Evolutionary conservation across 208 protist genomes (phyloP).

Genomic region (Balamuthia mandrillaris): DNA sequence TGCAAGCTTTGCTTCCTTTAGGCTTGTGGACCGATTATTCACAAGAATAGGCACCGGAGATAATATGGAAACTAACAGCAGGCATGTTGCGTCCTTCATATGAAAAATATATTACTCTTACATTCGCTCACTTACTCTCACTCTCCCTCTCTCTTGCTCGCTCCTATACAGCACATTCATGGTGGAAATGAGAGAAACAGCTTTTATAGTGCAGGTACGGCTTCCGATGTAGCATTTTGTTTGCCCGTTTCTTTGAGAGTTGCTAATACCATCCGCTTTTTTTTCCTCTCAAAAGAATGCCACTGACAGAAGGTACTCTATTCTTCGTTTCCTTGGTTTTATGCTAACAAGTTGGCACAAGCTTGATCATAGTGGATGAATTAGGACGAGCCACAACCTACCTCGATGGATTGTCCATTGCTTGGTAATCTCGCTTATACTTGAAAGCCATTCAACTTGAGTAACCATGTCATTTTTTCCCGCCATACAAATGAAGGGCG

Average conservation of each 20-base stretch:
- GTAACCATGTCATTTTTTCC: too few relatives aligned
- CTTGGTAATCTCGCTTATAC: neutral
- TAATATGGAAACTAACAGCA: slow-evolving; percentile 49
- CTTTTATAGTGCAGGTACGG: slow-evolving; percentile 45
- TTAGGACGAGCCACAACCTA: slow-evolving; percentile 2
- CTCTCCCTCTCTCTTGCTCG: neutral
- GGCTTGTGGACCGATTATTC: slow-evolving; percentile 56
- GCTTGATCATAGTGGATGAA: slow-evolving; percentile 29
- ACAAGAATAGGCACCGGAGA: slow-evolving; percentile 57
- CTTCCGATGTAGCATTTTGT: neutral
- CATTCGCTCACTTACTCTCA: neutral
- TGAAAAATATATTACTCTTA: neutral
- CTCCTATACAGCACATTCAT: slow-evolving; percentile 48
- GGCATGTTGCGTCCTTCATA: too few relatives aligned
- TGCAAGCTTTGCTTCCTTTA: slow-evolving; percentile 51
- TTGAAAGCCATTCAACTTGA: too few relatives aligned
- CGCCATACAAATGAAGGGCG: too few relatives aligned
- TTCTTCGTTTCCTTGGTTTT: too few relatives aligned
- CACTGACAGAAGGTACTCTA: too few relatives aligned
- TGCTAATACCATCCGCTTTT: too few relatives aligned
- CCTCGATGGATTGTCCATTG: slow-evolving; percentile 20
- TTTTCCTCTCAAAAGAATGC: too few relatives aligned
- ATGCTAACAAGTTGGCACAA: too few relatives aligned
- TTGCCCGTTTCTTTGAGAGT: too few relatives aligned
- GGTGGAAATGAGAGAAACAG: slow-evolving; percentile 63